These are phyloP conservation scores for Withania somnifera DNA, from an alignment of 305 asterid species.

Conservation along the genomic window DNA sequence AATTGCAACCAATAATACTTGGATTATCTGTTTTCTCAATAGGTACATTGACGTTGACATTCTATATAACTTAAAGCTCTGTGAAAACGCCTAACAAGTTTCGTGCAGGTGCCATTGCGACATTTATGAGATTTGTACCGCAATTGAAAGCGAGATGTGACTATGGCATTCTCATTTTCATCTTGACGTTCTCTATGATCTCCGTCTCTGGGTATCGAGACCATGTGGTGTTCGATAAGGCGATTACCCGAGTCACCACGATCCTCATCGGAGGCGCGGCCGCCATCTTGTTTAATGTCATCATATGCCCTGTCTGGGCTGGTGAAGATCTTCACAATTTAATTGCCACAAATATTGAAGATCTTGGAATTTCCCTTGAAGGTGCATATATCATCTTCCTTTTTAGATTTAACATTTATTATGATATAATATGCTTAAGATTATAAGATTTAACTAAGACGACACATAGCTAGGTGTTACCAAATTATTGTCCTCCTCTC, in stretches of 20 bases:
- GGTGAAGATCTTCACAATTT: conserved; percentile 68
- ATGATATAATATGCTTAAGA: no score
- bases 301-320: conserved; percentile 66
- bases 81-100: neutral
- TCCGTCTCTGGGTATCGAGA: conserved; percentile 44
- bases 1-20: conserved; percentile 48
- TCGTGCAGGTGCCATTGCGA: neutral
- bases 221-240: conserved; percentile 38
- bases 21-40: conserved; percentile 49
- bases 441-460: no score
- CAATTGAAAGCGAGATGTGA: conserved; percentile 61
- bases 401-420: no score
- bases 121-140: conserved; percentile 57
- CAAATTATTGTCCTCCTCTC: neutral
- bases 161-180: conserved; percentile 59
- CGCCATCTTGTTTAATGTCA: conserved; percentile 32
- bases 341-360: conserved; percentile 36
- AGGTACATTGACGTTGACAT: conserved; percentile 14
- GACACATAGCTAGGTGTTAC: neutral
- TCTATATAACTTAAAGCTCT: neutral
- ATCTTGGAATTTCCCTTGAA: conserved; percentile 42
- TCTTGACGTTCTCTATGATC: conserved; percentile 52
- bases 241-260: conserved; percentile 41
- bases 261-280: conserved; percentile 47
- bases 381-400: conserved; percentile 13